phyloP scores from a whole-genome alignment of 768 basidiomycete species.

The Exidia glandulosa region DNA sequence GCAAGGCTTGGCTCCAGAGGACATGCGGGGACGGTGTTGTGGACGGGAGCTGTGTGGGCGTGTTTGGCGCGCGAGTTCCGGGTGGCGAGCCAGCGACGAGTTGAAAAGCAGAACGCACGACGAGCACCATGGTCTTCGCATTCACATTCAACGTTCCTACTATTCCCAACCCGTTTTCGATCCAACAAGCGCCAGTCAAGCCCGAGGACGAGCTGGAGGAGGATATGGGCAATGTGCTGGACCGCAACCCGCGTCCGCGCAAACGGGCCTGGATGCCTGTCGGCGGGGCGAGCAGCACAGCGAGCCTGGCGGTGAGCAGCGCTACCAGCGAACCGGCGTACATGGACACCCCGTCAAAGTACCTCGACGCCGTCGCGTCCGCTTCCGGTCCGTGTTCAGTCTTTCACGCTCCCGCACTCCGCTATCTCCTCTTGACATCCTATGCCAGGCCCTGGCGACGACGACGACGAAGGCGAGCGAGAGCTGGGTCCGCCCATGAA shows the following conservation, averaged over 20 bases:
- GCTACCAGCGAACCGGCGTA: conserved; percentile 50
- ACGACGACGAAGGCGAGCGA: neutral
- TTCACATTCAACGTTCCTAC: conserved; percentile 69
- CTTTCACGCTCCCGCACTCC: conserved; percentile 33
- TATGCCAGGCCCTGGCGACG: conserved; percentile 39
- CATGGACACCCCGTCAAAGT: conserved; percentile 58
- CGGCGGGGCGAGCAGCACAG: conserved; percentile 30
- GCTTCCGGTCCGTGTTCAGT: conserved; percentile 30
- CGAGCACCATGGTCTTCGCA: conserved; percentile 39
- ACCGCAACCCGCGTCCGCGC: conserved; percentile 27
- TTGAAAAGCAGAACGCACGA: neutral
- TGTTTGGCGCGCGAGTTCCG: neutral
- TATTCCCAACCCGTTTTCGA: conserved; percentile 52
- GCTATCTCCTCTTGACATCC: conserved; percentile 6
- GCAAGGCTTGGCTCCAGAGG: too few relatives aligned
- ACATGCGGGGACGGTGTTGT: too few relatives aligned
- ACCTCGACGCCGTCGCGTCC: conserved; percentile 22
- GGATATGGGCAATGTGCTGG: conserved; percentile 12
- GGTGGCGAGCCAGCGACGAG: neutral
- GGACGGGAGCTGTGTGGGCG: too few relatives aligned
- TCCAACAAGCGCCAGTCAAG: conserved; percentile 7
- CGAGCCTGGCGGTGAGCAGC: conserved; percentile 40
- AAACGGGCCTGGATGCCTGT: conserved; percentile 71
- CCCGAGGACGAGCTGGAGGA: conserved; percentile 11
- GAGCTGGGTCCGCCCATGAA: conserved; percentile 44